Base-by-base conservation (phyloP, 2,329 filamentous ascomycete genomes). In the Pseudogymnoascus sp. region DNA sequence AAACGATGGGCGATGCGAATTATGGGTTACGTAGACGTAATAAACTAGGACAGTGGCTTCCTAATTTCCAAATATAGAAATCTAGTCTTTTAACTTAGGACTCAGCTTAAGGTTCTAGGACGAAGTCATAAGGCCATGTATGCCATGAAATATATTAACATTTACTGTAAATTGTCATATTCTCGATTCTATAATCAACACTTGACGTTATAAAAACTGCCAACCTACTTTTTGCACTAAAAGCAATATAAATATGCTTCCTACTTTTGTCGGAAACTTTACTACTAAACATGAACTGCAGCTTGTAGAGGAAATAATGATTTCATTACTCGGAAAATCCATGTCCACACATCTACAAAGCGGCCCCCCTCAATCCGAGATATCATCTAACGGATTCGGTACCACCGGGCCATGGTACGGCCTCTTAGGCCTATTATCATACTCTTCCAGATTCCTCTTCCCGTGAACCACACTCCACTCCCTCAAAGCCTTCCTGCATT, bases 51-150 rank as follows among this genome's bases (percentile, higher is more conserved):
- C n/a, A n/a, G n/a, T n/a, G n/a, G n/a, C 72, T 75, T 71, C 70
- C 70, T 67, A 64, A 36, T 66, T 60, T 19, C 68, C 63, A 62
- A 78, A 79, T 0, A 3, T 75, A 65, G 64, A 28, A 71, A 85
- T 82, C 79, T 84, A 88, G 0, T 69, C 41, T 10, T 77, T 69
- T 0, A 88, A 72, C 3, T 82, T 79, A 0, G 78, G 71, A 13
- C 79, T 81, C 7, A 87, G 72, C 69, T 87, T 83, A 0, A 88
- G 77, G 19, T 79, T 78, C 72, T 86, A 69, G 1, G 65, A 39
- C 6, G 67, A 67, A 5, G 31, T 36, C 31, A 10, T 36, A 13
- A 36, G 8, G 31, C 31, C 10, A 36, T 36, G 11, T 36, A 13
- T 11, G 31, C 31, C 10, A 36, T 36, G 31, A 11, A 36, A 11